Evolutionary conservation across 2,329 filamentous ascomycete genomes (phyloP).

Genomic region (Botrytis squamosa): DNA sequence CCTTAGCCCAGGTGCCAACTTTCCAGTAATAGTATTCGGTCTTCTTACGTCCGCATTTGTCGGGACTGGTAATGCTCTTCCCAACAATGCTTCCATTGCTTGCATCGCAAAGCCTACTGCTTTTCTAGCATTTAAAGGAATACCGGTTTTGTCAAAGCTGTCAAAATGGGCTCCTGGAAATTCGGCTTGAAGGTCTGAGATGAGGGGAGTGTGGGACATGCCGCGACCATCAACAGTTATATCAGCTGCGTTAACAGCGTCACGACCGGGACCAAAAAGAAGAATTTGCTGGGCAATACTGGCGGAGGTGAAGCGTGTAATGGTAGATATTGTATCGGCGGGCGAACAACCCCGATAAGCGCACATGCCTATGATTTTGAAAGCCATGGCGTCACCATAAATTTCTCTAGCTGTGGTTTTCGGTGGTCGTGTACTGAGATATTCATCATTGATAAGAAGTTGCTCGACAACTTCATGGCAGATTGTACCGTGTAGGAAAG

Average conservation of each 20-base stretch:
- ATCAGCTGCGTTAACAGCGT: constrained; percentile 37
- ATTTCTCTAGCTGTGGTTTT: constrained; percentile 39
- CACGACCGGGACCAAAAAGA: constrained; percentile 35
- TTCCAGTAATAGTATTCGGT: constrained; percentile 40
- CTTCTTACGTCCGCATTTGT: constrained; percentile 38
- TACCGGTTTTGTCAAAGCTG: constrained; percentile 38
- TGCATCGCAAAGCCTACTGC: constrained; percentile 41
- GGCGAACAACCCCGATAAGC: constrained; percentile 33
- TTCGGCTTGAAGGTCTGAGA: constrained; percentile 36
- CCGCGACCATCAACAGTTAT: constrained; percentile 38
- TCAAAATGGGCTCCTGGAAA: constrained; percentile 36
- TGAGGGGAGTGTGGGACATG: constrained; percentile 36
- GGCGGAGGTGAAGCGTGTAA: constrained; percentile 38
- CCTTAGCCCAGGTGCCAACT: constrained; percentile 36
- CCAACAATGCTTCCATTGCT: constrained; percentile 40
- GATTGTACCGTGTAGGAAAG: constrained; percentile 33
- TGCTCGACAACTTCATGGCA: constrained; percentile 38
- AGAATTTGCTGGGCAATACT: constrained; percentile 39
- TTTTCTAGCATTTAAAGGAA: constrained; percentile 40
- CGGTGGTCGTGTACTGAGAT: constrained; percentile 34
- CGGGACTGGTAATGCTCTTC: constrained; percentile 37
- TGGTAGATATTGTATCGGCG: constrained; percentile 37
- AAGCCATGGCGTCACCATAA: constrained; percentile 37
- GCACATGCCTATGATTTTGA: constrained; percentile 37
- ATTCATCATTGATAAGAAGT: constrained; percentile 35